Evolutionary conservation across 148 eudicot genomes (phyloP).

Genomic region (Rheum nobile): DNA sequence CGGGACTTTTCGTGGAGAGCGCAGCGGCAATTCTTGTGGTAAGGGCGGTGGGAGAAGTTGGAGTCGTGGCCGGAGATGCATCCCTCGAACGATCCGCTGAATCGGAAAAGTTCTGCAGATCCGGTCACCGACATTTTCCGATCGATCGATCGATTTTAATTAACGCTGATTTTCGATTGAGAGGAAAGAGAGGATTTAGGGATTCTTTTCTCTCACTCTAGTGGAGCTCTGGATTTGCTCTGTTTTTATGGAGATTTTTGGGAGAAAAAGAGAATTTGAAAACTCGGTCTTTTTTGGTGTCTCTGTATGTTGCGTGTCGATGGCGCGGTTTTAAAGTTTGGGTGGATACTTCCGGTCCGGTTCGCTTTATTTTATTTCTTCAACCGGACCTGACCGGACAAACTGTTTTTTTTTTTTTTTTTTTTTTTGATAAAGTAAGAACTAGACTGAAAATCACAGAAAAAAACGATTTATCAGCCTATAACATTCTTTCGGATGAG

Average conservation of each 20-base stretch:
- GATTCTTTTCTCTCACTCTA: neutral
- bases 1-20: conserved; percentile 4
- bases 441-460: no score
- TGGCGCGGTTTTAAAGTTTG: neutral
- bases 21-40: conserved; percentile 4
- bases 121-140: neutral
- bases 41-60: conserved; percentile 2
- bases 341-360: neutral
- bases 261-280: neutral
- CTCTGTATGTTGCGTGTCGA: neutral
- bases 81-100: neutral
- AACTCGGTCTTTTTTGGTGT: neutral
- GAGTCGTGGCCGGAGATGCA: conserved; percentile 9
- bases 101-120: neutral
- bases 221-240: no score
- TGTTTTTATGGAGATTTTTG: neutral
- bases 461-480: no score
- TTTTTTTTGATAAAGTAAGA: no score
- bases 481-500: no score
- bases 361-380: neutral
- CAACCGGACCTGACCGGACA: no score
- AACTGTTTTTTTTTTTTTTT: no score
- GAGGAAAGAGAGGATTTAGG: neutral
- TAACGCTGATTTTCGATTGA: neutral
- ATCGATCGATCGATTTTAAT: neutral